Conservation (phyloP, 768 basidiomycete genomes). For the Calocybe cyanea region DNA sequence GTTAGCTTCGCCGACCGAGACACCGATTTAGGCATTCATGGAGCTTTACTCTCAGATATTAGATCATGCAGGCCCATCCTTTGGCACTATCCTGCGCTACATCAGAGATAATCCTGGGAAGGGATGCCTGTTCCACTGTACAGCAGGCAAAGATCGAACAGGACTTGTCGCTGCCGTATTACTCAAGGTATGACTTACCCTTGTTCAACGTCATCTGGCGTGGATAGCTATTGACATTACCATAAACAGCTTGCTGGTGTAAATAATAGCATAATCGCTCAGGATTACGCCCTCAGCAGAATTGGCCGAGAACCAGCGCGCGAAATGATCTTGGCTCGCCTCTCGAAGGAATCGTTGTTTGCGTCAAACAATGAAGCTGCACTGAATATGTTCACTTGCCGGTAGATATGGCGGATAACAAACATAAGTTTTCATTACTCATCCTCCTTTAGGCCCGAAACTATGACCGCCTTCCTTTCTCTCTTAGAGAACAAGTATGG, state of each 20-base stretch:
- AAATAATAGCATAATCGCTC: conserved; percentile 56
- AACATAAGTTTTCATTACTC: conserved; percentile 3
- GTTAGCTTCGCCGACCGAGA: neutral
- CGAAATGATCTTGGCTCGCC: conserved; percentile 62
- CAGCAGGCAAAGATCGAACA: conserved; percentile 83
- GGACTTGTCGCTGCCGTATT: conserved; percentile 72
- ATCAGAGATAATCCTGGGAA: conserved; percentile 65
- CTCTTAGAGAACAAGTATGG: conserved; percentile 63
- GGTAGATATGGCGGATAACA: conserved; percentile 36
- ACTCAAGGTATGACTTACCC: conserved; percentile 52
- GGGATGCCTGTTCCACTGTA: conserved; percentile 74
- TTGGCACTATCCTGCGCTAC: conserved; percentile 69
- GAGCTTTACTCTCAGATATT: conserved; percentile 79
- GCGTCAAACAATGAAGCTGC: conserved; percentile 71
- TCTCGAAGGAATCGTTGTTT: conserved; percentile 69
- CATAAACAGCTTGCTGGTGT: conserved; percentile 64
- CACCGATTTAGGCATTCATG: conserved; percentile 61
- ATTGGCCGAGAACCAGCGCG: conserved; percentile 79
- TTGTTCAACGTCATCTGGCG: neutral
- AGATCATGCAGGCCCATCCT: conserved; percentile 65
- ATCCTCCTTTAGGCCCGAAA: conserved; percentile 50
- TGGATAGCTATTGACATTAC: conserved; percentile 1
- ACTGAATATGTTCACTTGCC: conserved; percentile 79
- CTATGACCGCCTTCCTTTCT: conserved; percentile 69
- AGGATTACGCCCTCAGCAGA: conserved; percentile 75